Evolutionary conservation across 2,329 filamentous ascomycete genomes (phyloP).

Genomic region (Leptographium lundbergii): DNA sequence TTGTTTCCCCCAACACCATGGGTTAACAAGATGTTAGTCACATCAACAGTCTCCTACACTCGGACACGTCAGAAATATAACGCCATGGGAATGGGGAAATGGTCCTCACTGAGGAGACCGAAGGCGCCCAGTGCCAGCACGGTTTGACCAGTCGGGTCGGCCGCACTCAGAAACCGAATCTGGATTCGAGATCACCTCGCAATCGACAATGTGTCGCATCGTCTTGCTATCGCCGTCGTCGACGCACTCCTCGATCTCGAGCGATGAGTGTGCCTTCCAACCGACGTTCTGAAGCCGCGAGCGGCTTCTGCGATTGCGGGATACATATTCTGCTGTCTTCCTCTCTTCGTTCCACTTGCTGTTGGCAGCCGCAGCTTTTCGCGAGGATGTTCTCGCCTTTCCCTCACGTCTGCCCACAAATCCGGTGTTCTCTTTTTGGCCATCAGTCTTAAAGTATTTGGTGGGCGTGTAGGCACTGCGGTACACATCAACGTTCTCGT

Average conservation of each 20-base stretch:
- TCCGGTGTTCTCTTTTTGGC: neutral
- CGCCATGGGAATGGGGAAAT: too few relatives aligned
- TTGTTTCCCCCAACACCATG: too few relatives aligned
- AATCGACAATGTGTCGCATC: slow-evolving; percentile 3
- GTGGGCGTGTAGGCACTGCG: neutral
- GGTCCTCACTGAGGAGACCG: neutral
- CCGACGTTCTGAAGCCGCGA: neutral
- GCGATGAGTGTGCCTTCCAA: neutral
- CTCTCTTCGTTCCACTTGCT: neutral
- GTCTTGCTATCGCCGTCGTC: neutral
- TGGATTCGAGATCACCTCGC: slow-evolving; percentile 8
- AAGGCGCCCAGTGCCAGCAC: neutral
- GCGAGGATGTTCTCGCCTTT: neutral
- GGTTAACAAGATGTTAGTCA: neutral
- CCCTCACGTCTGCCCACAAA: neutral
- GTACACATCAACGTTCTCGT: neutral
- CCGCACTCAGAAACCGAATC: neutral
- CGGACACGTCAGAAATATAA: neutral
- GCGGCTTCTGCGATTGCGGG: neutral
- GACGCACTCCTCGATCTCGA: slow-evolving; percentile 8
- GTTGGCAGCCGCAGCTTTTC: neutral
- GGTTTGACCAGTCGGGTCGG: neutral
- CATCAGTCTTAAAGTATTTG: neutral
- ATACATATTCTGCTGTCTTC: neutral
- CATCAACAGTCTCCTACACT: neutral